A percentile compares a stretch with the other conserved stretches of the same genome.
phyloP scores from a whole-genome alignment of 164 flowering plant genomes.

The Dillenia turbinata region DNA sequence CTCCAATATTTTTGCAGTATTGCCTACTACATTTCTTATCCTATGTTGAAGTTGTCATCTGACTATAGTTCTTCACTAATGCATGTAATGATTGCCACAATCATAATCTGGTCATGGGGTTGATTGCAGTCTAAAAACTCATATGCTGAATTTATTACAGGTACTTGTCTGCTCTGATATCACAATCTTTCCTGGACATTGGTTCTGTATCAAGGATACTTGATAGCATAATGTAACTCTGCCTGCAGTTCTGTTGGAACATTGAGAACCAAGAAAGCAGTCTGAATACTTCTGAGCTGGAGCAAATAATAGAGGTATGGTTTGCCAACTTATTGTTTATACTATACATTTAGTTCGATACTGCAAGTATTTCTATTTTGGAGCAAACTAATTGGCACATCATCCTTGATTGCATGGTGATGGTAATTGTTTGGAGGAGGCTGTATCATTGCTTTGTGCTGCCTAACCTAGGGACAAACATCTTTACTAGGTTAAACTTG shows the following conservation, averaged over 20 bases:
- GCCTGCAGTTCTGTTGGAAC: constrained; percentile 93
- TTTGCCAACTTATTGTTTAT: not conserved
- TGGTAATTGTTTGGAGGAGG: too few relatives aligned
- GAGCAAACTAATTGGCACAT: too few relatives aligned
- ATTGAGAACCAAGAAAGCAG: constrained; percentile 71
- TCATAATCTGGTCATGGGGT: too few relatives aligned
- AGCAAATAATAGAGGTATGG: constrained; percentile 78
- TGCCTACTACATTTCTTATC: not conserved
- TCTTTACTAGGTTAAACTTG: too few relatives aligned
- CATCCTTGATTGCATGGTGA: too few relatives aligned
- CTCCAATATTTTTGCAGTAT: too few relatives aligned
- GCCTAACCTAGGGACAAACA: too few relatives aligned
- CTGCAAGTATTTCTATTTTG: not conserved
- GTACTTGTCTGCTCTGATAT: constrained; percentile 89
- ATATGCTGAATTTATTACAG: constrained; percentile 33
- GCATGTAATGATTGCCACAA: too few relatives aligned
- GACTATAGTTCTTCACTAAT: not conserved
- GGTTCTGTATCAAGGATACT: constrained; percentile 95
- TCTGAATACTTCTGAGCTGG: constrained; percentile 61
- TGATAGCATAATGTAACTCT: constrained; percentile 92
- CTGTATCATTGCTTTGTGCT: too few relatives aligned
- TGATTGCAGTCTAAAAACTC: too few relatives aligned
- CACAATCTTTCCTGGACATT: constrained; percentile 96
- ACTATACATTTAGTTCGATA: not conserved
- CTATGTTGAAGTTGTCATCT: not conserved